Conservation (phyloP, 2,329 filamentous ascomycete species). For the Aureobasidium mangrovei region DNA sequence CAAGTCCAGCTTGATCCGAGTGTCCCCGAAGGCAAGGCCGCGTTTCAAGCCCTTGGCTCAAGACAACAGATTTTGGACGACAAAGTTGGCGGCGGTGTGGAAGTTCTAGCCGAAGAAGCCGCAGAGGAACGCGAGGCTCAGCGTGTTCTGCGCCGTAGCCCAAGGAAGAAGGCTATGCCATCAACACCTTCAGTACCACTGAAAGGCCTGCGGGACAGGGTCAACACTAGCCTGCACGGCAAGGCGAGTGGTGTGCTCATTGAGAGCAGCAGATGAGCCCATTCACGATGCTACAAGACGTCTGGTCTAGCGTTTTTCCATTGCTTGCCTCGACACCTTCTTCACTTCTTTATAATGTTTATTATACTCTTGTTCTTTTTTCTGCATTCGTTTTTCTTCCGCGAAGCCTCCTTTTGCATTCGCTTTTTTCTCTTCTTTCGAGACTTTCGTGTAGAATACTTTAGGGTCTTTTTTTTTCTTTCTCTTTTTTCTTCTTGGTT, state of each 20-base stretch:
- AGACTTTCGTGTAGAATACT: slow-evolving; percentile 3
- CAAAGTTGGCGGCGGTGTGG: slow-evolving; percentile 27
- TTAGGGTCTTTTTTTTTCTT: neutral
- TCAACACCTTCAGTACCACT: slow-evolving; percentile 25
- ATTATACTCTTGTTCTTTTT: slow-evolving; percentile 1
- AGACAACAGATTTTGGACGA: slow-evolving; percentile 36
- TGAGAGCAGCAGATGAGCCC: slow-evolving; percentile 31
- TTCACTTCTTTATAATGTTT: neutral
- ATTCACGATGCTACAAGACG: too few species aligned
- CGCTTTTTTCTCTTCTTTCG: neutral
- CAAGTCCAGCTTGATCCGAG: slow-evolving; percentile 19
- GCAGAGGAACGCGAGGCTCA: slow-evolving; percentile 30
- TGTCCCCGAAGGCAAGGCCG: slow-evolving; percentile 30
- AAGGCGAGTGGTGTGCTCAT: slow-evolving; percentile 38
- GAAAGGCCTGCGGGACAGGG: slow-evolving; percentile 16
- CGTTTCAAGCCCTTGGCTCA: slow-evolving; percentile 30
- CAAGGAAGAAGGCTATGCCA: slow-evolving; percentile 34
- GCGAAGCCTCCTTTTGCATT: neutral
- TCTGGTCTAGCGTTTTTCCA: too few species aligned
- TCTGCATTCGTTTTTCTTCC: neutral
- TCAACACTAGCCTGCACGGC: slow-evolving; percentile 34
- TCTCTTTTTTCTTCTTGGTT: neutral
- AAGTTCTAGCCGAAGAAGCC: slow-evolving; percentile 31
- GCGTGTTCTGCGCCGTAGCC: slow-evolving; percentile 29
- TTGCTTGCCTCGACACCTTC: neutral